phyloP scores from a whole-genome alignment of 306 rosid genomes.

The Senna siamea region DNA sequence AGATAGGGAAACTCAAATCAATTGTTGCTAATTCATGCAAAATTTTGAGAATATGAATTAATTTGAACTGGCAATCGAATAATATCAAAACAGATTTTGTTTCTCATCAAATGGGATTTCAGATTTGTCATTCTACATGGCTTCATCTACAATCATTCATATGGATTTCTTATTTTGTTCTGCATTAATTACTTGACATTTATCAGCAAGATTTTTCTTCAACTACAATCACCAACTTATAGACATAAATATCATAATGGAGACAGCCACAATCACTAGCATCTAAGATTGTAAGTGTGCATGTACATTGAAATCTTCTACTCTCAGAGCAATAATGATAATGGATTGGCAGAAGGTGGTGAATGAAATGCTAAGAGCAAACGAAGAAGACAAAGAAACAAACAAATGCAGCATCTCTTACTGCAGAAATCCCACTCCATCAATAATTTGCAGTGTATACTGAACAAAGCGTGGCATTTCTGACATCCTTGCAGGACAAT shows the following conservation, averaged over 20 bases:
- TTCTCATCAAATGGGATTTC: conserved; percentile 41
- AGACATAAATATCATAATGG: conserved; percentile 18
- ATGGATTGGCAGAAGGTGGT: conserved; percentile 37
- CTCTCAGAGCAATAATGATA: conserved; percentile 18
- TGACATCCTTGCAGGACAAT: conserved; percentile 58
- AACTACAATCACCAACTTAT: no score
- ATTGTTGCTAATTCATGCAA: conserved; percentile 31
- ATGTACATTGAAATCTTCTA: conserved; percentile 11
- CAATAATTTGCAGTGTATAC: conserved; percentile 39
- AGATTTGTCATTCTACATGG: no score
- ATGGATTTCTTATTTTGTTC: no score
- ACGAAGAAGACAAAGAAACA: conserved; percentile 25
- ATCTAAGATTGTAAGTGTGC: no score
- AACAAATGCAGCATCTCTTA: conserved; percentile 40
- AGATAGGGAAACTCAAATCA: conserved; percentile 26
- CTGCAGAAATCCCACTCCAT: conserved; percentile 50
- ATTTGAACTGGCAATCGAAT: conserved; percentile 22
- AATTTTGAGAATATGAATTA: conserved; percentile 33
- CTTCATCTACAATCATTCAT: no score
- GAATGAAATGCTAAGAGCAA: conserved; percentile 35
- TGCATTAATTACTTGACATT: no score
- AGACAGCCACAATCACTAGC: not conserved
- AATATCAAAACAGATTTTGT: conserved; percentile 44
- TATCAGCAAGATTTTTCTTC: no score
- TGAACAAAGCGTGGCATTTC: conserved; percentile 69